These are phyloP conservation scores for Mycosphaerelloides madeirae DNA, from an alignment of 2,329 filamentous ascomycete genomes.

Conservation along the genomic window DNA sequence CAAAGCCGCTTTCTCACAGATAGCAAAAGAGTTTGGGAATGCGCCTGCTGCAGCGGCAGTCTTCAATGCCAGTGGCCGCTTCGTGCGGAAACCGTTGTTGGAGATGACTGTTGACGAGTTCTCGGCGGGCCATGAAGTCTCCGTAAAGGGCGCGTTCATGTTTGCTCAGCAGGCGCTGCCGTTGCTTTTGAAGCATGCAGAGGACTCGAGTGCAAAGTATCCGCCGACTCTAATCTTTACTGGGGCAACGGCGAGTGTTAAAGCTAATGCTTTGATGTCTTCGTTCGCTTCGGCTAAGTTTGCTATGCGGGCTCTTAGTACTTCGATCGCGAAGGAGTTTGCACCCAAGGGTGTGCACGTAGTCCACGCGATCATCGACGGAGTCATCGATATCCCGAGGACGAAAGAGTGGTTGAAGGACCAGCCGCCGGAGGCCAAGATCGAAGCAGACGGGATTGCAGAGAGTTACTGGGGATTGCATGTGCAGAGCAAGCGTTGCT, in stretches of 20 bases:
- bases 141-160: slow-evolving; percentile 62
- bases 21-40: slow-evolving; percentile 55
- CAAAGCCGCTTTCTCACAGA: slow-evolving; percentile 57
- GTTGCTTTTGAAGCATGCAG: slow-evolving; percentile 59
- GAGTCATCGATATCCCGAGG: slow-evolving; percentile 74
- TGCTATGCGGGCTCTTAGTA: slow-evolving; percentile 66
- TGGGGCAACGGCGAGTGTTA: slow-evolving; percentile 75
- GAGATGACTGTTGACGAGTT: slow-evolving; percentile 58
- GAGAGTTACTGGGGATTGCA: slow-evolving; percentile 83
- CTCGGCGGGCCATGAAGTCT: slow-evolving; percentile 45
- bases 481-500: slow-evolving; percentile 70
- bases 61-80: slow-evolving; percentile 63
- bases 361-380: slow-evolving; percentile 70
- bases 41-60: slow-evolving; percentile 48
- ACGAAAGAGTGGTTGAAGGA: slow-evolving; percentile 58
- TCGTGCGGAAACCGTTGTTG: slow-evolving; percentile 57
- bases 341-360: slow-evolving; percentile 80
- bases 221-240: slow-evolving; percentile 82
- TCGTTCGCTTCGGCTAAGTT: slow-evolving; percentile 77
- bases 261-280: slow-evolving; percentile 64
- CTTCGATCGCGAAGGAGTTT: slow-evolving; percentile 77
- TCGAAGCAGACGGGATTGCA: slow-evolving; percentile 77
- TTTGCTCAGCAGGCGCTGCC: slow-evolving; percentile 72
- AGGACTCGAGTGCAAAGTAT: slow-evolving; percentile 46
- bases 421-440: slow-evolving; percentile 59